Evolutionary conservation across 2,329 filamentous ascomycete genomes (phyloP).

Genomic region (Paraphoma chrysanthemicola): DNA sequence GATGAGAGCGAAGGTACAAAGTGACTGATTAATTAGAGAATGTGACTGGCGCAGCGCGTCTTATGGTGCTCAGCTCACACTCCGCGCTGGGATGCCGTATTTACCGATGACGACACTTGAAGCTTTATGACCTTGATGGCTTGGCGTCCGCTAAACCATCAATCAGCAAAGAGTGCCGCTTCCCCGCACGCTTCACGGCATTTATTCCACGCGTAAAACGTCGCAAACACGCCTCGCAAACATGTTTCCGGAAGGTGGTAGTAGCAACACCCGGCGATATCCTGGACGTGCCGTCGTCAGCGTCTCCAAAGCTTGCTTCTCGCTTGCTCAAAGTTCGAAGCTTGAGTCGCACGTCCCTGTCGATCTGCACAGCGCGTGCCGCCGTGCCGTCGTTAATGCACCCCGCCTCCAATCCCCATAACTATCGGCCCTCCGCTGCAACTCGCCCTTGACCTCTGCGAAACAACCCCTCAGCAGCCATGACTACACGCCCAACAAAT

Average conservation of each 20-base stretch:
- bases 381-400: constrained; percentile 3
- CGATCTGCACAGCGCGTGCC: constrained; percentile 13
- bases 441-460: constrained; percentile 4
- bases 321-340: constrained; percentile 9
- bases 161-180: constrained; percentile 3
- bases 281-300: constrained; percentile 35
- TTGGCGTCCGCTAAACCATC: constrained; percentile 12
- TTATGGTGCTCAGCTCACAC: background rate
- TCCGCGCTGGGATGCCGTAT: constrained; percentile 16
- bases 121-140: constrained; percentile 22
- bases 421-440: constrained; percentile 11
- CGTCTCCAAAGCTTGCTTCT: constrained; percentile 24
- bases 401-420: constrained; percentile 14
- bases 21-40: background rate
- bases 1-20: background rate
- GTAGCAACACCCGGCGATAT: constrained; percentile 18
- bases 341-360: constrained; percentile 28
- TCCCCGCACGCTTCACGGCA: constrained; percentile 20
- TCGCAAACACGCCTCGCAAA: constrained; percentile 3
- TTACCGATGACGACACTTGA: constrained; percentile 52
- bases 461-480: constrained; percentile 16
- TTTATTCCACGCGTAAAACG: constrained; percentile 15
- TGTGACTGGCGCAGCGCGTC: constrained; percentile 1
- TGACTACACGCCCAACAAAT: constrained; percentile 14
- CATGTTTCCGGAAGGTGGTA: constrained; percentile 14